phyloP scores from a whole-genome alignment of 2,329 filamentous ascomycete genomes.

The Sarocladium kiliense region DNA sequence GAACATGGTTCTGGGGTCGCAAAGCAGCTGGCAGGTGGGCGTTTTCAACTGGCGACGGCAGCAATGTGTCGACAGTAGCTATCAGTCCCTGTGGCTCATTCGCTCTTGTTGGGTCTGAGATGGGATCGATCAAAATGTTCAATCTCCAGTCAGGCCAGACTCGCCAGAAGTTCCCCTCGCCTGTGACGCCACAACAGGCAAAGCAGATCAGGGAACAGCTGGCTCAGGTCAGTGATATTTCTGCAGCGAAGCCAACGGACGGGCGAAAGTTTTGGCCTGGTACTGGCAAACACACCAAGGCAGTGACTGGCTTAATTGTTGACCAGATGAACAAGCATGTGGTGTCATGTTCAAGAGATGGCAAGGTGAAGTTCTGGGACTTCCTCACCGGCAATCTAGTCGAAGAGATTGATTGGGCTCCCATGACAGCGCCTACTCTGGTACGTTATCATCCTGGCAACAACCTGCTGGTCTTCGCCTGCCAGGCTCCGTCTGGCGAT shows the following conservation, averaged over 20 bases:
- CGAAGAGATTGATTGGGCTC: slow-evolving; percentile 77
- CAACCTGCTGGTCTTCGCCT: slow-evolving; percentile 82
- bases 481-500: slow-evolving; percentile 55
- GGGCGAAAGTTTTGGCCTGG: slow-evolving; percentile 40
- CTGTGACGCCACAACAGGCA: slow-evolving; percentile 71
- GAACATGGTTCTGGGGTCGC: slow-evolving; percentile 98
- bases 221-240: slow-evolving; percentile 36
- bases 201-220: slow-evolving; percentile 67
- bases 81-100: slow-evolving; percentile 93
- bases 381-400: slow-evolving; percentile 77
- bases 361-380: slow-evolving; percentile 96
- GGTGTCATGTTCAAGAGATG: slow-evolving; percentile 83
- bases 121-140: slow-evolving; percentile 87
- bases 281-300: slow-evolving; percentile 70
- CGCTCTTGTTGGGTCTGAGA: slow-evolving; percentile 79
- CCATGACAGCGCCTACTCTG: slow-evolving; percentile 67
- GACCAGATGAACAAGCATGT: slow-evolving; percentile 85
- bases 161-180: slow-evolving; percentile 80
- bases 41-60: slow-evolving; percentile 77
- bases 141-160: slow-evolving; percentile 92
- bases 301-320: slow-evolving; percentile 80
- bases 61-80: slow-evolving; percentile 79
- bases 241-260: slow-evolving; percentile 12
- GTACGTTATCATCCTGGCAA: slow-evolving; percentile 78
- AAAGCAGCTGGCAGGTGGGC: slow-evolving; percentile 92